A percentile compares a stretch with the other conserved stretches of the same genome.
Evolutionary conservation across 441 rosid species (phyloP).

Genomic region (Raphanus hybrid): DNA sequence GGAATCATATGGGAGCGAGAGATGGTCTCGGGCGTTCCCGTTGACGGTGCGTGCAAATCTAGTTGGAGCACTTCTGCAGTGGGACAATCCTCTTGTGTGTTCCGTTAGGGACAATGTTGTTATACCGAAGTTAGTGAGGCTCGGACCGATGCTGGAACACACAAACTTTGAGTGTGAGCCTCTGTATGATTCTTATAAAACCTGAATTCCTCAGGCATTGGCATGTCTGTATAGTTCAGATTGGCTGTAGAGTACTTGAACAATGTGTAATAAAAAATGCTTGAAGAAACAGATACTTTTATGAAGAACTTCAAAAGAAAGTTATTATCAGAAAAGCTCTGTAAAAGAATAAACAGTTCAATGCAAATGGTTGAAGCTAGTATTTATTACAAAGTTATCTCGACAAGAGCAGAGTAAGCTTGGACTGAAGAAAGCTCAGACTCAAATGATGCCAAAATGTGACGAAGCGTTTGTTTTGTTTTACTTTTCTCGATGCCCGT

Average conservation of each 20-base stretch:
- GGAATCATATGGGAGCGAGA: conserved; percentile 48
- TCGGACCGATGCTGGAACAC: conserved; percentile 81
- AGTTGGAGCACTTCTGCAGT: conserved; percentile 54
- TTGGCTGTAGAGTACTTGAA: background rate
- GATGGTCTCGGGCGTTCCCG: conserved; percentile 79
- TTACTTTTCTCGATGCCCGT: no score
- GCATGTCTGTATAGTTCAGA: background rate
- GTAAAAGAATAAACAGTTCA: no score
- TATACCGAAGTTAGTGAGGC: conserved; percentile 70
- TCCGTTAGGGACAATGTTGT: conserved; percentile 55
- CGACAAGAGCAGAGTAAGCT: conserved; percentile 15
- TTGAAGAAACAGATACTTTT: background rate
- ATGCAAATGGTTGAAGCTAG: no score
- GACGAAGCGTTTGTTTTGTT: background rate
- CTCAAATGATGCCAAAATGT: background rate
- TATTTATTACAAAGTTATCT: background rate
- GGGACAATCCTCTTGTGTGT: conserved; percentile 52
- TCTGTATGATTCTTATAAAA: conserved; percentile 43
- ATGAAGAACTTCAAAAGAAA: background rate
- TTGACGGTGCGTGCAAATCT: conserved; percentile 54
- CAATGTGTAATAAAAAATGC: conserved; percentile 5
- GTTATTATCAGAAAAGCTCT: no score
- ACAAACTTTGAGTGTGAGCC: conserved; percentile 87
- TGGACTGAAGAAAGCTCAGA: background rate
- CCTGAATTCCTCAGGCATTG: background rate